Conservation (phyloP, 2,329 filamentous ascomycete species). For the Fusarium devonianum region DNA sequence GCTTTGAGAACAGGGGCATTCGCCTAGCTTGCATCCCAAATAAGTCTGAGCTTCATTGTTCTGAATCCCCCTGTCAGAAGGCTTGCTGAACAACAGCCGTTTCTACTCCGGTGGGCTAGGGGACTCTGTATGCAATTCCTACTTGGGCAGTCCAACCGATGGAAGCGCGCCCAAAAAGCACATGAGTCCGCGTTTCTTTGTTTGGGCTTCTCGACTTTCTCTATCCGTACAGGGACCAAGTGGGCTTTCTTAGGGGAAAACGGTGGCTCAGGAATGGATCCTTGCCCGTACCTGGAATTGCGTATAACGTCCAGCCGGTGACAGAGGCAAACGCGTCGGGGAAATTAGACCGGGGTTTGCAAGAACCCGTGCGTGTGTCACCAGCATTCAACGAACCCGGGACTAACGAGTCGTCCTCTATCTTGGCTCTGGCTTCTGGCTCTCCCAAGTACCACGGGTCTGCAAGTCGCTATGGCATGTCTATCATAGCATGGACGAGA, state of each 20-base stretch:
- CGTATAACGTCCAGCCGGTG: slow-evolving; percentile 12
- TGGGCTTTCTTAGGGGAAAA: slow-evolving; percentile 20
- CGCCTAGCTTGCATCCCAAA: slow-evolving; percentile 6
- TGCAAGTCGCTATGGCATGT: too few relatives aligned
- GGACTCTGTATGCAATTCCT: slow-evolving; percentile 5
- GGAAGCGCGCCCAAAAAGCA: slow-evolving; percentile 6
- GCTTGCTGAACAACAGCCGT: neutral
- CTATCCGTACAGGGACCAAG: slow-evolving; percentile 9
- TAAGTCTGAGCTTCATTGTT: neutral
- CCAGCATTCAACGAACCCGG: slow-evolving; percentile 23
- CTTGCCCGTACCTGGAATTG: slow-evolving; percentile 5
- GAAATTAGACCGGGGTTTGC: slow-evolving; percentile 29
- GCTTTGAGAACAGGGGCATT: slow-evolving; percentile 7
- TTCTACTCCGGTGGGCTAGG: slow-evolving; percentile 3
- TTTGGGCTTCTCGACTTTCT: slow-evolving; percentile 3
- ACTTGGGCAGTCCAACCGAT: slow-evolving; percentile 16
- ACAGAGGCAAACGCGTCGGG: slow-evolving; percentile 31
- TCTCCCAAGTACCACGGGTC: too few relatives aligned
- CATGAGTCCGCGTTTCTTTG: slow-evolving; percentile 23
- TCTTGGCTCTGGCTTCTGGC: too few relatives aligned
- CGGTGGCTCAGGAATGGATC: slow-evolving; percentile 15
- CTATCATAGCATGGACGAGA: too few relatives aligned
- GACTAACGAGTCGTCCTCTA: too few relatives aligned
- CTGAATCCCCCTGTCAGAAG: neutral
- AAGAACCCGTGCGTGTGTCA: slow-evolving; percentile 13